These are phyloP conservation scores for Ascochyta lentis DNA, from an alignment of 2,329 filamentous ascomycete genomes.

Conservation along the genomic window DNA sequence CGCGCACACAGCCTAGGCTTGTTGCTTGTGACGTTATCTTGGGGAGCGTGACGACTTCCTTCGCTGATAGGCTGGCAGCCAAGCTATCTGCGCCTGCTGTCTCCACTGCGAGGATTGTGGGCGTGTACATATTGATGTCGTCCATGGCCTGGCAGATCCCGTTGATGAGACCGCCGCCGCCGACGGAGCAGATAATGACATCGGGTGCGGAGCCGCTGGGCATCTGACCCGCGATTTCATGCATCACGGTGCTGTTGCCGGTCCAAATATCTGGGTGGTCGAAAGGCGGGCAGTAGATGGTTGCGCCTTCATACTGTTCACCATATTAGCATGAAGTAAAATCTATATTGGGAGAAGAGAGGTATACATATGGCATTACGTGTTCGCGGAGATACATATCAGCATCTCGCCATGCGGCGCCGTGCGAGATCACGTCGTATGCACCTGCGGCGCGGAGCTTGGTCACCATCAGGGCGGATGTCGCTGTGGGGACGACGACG, in stretches of 20 bases:
- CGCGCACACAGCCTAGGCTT: constrained; percentile 74
- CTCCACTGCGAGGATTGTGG: constrained; percentile 73
- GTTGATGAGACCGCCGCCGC: constrained; percentile 80
- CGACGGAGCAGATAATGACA: constrained; percentile 77
- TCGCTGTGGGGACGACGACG: constrained; percentile 73
- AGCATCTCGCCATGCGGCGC: constrained; percentile 72
- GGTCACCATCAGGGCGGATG: constrained; percentile 71
- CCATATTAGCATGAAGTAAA: background rate
- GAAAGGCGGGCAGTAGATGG: constrained; percentile 73
- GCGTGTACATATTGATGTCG: constrained; percentile 39
- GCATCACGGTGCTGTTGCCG: constrained; percentile 66
- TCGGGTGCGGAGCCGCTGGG: constrained; percentile 60
- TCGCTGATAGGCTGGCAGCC: constrained; percentile 64
- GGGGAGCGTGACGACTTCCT: constrained; percentile 66
- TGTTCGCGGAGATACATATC: constrained; percentile 69
- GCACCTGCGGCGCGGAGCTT: constrained; percentile 73
- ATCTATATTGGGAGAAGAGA: background rate
- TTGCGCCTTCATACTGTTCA: constrained; percentile 42
- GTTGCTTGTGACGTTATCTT: constrained; percentile 79
- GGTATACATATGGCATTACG: constrained; percentile 55
- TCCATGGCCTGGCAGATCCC: constrained; percentile 76
- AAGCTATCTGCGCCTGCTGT: constrained; percentile 77
- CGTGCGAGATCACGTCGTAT: constrained; percentile 71
- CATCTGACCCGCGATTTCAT: constrained; percentile 56
- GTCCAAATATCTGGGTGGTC: constrained; percentile 73